phyloP scores from a whole-genome alignment of 2,329 filamentous ascomycete species.

The Colletotrichum navitas region DNA sequence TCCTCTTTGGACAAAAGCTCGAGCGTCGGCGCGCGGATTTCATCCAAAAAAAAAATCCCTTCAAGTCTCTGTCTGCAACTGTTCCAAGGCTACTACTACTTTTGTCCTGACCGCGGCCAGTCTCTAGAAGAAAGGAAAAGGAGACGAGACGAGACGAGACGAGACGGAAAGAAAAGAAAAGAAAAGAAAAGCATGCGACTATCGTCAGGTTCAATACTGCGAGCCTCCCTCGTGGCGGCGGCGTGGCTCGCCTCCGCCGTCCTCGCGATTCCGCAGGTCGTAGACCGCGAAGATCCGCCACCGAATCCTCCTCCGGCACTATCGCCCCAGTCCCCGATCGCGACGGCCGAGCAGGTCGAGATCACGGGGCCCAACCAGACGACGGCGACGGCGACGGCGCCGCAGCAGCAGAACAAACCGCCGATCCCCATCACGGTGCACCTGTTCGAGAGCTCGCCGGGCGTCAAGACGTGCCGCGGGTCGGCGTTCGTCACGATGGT shows the following conservation, averaged over 20 bases:
- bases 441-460: constrained; percentile 34
- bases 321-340: constrained; percentile 9
- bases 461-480: constrained; percentile 36
- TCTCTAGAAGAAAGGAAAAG: no score
- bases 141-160: no score
- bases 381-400: not conserved
- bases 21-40: not conserved
- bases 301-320: constrained; percentile 4
- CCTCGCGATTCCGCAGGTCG: constrained; percentile 24
- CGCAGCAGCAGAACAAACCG: constrained; percentile 2
- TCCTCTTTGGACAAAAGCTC: not conserved
- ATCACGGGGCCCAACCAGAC: constrained; percentile 15
- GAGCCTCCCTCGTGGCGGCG: not conserved
- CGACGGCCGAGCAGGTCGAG: constrained; percentile 31
- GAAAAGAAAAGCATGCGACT: constrained; percentile 27
- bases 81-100: no score
- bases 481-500: constrained; percentile 16
- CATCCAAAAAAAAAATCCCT: not conserved
- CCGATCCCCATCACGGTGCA: constrained; percentile 33
- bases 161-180: not conserved
- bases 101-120: no score
- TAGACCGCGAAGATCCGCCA: constrained; percentile 33
- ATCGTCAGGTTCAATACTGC: constrained; percentile 10
- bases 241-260: constrained; percentile 25
- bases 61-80: not conserved